Percentiles rank a stretch among this genome's conserved stretches.
phyloP scores from a whole-genome alignment of 179 eudicot genomes.

The Corrigiola litoralis region DNA sequence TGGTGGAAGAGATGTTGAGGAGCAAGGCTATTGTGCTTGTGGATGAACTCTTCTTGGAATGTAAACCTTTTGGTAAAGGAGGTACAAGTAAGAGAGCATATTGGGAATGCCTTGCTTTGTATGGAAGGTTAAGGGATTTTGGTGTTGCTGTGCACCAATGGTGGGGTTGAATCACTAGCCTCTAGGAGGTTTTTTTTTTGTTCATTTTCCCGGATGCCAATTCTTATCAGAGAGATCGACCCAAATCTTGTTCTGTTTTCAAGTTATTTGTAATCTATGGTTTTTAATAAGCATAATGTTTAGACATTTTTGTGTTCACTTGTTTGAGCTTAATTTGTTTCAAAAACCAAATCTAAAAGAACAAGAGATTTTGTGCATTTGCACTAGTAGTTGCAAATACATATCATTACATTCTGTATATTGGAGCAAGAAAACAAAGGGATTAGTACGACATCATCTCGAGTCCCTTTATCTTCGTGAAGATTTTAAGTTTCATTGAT shows the following conservation, averaged over 20 bases:
- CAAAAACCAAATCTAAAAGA: no score
- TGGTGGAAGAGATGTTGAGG: constrained; percentile 76
- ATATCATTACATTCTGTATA: no score
- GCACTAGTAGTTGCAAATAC: no score
- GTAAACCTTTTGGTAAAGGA: constrained; percentile 52
- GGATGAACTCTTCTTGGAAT: constrained; percentile 83
- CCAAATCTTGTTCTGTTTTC: no score
- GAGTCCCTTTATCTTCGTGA: no score
- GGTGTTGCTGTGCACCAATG: constrained; percentile 95
- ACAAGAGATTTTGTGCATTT: no score
- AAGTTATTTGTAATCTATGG: neutral
- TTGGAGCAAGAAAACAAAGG: no score
- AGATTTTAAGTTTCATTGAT: no score
- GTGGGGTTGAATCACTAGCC: constrained; percentile 47
- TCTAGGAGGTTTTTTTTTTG: neutral
- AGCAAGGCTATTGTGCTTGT: constrained; percentile 54
- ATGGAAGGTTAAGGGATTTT: constrained; percentile 74
- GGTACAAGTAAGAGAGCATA: constrained; percentile 61
- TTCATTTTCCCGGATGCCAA: neutral
- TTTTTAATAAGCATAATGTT: no score
- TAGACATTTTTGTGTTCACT: no score
- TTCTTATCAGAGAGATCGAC: constrained; percentile 2
- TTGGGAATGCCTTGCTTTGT: constrained; percentile 90
- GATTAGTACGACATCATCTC: no score
- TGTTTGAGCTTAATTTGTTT: no score